Base-by-base conservation (phyloP, 2,329 filamentous ascomycete species). In the Aspergillus sp. region DNA sequence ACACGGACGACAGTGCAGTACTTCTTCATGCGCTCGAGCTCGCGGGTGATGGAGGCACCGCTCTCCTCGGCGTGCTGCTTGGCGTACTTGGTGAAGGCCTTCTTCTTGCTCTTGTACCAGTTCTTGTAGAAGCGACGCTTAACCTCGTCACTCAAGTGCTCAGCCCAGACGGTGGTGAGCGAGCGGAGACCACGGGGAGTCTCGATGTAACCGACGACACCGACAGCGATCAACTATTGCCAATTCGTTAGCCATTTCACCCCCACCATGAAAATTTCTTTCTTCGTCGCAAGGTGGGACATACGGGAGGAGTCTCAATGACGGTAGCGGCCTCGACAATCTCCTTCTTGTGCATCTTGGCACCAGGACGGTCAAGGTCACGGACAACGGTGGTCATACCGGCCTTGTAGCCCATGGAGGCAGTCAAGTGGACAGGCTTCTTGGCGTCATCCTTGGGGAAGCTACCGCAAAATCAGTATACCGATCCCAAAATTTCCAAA, bases 41-140 rank as follows among this genome's bases (percentile, higher is more conserved):
- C 93, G 71, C 88, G 88, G 75, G 87, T 90, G 80, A 97, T 86
- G 68, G 88, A 90, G 63, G 88, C 78, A 67, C 89, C 90, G 76
- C 75, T 87, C 79, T 77, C 85, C 81, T 97, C 91, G 57, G 91
- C 90, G 86, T 97, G 89, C 85, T 95, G 91, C 89, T 97, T 98
- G 81, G 93, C 89, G 79, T 98, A 98, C 83, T 95, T 96, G 83
- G 93, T 98, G 82, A 98, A 98, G 54, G 93, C 93, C 91, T 98
- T 98, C 89, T 96, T 97, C 90, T 98, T 98, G 83, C 85, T 90
- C 87, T 95, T 95, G 88, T 98, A 98, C 93, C 93, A 98, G 87
- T 98, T 98, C 90, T 97, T 97, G 88, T 98, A 98, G 89, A 98
- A 98, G 72, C 93, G 88, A 69, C 93, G 88, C 86, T 95, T 95